phyloP scores from a whole-genome alignment of 2,329 filamentous ascomycete species.

The Stagonosporopsis chrysanthemi region DNA sequence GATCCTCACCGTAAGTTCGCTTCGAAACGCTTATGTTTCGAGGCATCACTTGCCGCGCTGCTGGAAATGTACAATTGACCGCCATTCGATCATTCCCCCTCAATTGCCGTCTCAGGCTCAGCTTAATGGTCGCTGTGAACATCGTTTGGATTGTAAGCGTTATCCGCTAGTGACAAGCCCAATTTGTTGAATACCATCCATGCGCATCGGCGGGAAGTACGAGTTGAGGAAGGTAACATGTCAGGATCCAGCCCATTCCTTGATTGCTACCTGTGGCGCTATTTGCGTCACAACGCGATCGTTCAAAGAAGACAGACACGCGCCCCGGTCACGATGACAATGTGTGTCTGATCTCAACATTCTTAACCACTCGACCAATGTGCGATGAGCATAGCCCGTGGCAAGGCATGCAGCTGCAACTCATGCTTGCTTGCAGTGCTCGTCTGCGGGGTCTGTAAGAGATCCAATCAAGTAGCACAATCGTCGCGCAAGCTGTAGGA shows the following conservation, averaged over 20 bases:
- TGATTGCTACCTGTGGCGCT: conserved; percentile 14
- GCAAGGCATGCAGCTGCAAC: conserved; percentile 28
- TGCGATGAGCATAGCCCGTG: conserved; percentile 5
- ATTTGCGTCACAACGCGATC: conserved; percentile 18
- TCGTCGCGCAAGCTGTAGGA: conserved; percentile 12
- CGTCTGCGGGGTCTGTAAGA: conserved; percentile 30
- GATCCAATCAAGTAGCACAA: conserved; percentile 16
- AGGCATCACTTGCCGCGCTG: conserved; percentile 8
- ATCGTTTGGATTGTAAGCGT: conserved; percentile 6
- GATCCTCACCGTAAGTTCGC: conserved; percentile 17
- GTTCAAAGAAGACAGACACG: conserved; percentile 10
- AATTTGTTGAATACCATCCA: conserved; percentile 4
- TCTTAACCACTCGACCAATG: conserved; percentile 24
- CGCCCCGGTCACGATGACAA: conserved; percentile 15
- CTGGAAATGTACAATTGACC: not conserved
- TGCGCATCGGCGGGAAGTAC: conserved; percentile 8
- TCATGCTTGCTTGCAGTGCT: conserved; percentile 11
- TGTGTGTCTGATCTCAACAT: conserved; percentile 18
- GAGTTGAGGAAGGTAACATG: conserved; percentile 17
- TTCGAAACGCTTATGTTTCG: conserved; percentile 8
- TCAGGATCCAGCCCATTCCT: conserved; percentile 17
- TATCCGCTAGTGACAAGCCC: conserved; percentile 8
- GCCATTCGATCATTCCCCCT: conserved; percentile 2
- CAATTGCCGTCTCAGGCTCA: conserved; percentile 3
- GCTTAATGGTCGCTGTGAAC: conserved; percentile 3